Conservation (phyloP, 139 green algal genomes). For the Trebouxia sp. region DNA sequence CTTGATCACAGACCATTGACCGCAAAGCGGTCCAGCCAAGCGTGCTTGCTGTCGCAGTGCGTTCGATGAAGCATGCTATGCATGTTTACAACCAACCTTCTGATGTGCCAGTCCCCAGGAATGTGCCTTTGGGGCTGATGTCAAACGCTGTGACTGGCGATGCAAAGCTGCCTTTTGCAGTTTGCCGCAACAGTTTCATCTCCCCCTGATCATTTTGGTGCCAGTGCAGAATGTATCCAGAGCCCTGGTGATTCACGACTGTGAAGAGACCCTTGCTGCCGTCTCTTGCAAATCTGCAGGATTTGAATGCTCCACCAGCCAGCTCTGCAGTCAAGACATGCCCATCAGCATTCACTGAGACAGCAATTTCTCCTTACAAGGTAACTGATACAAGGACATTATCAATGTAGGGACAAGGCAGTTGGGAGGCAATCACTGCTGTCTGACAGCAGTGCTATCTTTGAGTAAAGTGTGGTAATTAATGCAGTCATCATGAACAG, state of each 20-base stretch:
- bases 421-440: too few relatives aligned
- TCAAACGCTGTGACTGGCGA: conserved; percentile 38
- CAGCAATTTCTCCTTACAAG: not conserved
- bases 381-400: not conserved
- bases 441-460: too few relatives aligned
- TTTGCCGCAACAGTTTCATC: conserved; percentile 10
- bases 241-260: conserved; percentile 14
- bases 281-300: conserved; percentile 12
- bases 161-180: not conserved
- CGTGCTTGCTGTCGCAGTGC: too few relatives aligned
- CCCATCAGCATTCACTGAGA: not conserved
- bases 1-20: too few relatives aligned
- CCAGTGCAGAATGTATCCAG: conserved; percentile 31
- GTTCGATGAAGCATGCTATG: not conserved
- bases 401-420: too few relatives aligned
- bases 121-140: conserved; percentile 14
- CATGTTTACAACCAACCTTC: conserved; percentile 29
- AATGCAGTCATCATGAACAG: too few relatives aligned
- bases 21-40: not conserved
- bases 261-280: conserved; percentile 26
- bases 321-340: conserved; percentile 27
- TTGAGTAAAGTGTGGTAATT: too few relatives aligned
- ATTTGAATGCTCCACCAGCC: conserved; percentile 32
- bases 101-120: conserved; percentile 20
- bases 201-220: conserved; percentile 29